Evolutionary conservation across 2,329 filamentous ascomycete genomes (phyloP), one percentile per base, ranked within the genome.

Genomic region (Cercospora sesami): DNA sequence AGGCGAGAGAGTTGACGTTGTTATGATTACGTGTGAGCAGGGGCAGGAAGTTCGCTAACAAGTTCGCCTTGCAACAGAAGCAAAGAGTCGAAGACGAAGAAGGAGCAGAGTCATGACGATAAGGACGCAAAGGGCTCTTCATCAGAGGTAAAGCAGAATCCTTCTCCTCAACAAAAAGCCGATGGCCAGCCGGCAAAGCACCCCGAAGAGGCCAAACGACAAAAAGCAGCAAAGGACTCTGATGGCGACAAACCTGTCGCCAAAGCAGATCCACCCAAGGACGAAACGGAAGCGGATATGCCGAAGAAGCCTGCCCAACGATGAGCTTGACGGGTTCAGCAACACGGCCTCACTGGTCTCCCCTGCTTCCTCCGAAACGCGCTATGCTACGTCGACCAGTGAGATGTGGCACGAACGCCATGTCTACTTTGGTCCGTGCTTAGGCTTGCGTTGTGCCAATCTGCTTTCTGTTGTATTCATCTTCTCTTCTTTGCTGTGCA

Each of bases 11-110:
- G 58, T 65, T 66, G 63, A 66, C 65, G 42, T 63, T 67, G 61
- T 64, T 39, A 28, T 21, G 51, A 53, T 57, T 57, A 53, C 48
- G 57, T 64, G 67, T 65, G 64, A 62, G 53, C 64, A 73, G 73
- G 65, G 71, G 72, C 51, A 72, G 67, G 65, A 65, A 71, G 61
- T 73, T 73, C 63, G 68, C 73, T 73, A 72, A 74, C 68, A 67
- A 64, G 42, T 73, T 72, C 67, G 60, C 69, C 58, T 60, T 73
- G 45, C 57, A 73, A 69, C 67, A 73, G 68, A 67, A 71, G 62
- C 62, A 59, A 28, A 45, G 53, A 59, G 53, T 31, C 53, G 53
- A 60, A 21, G 63, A 48, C 42, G 55, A 55, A 57, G 28, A 55
- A 64, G 30, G 48, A 23, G 61, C 45, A 66, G 48, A 60, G 45